phyloP scores from a whole-genome alignment of 352 stramenopile species.

The Phytophthora megakarya region DNA sequence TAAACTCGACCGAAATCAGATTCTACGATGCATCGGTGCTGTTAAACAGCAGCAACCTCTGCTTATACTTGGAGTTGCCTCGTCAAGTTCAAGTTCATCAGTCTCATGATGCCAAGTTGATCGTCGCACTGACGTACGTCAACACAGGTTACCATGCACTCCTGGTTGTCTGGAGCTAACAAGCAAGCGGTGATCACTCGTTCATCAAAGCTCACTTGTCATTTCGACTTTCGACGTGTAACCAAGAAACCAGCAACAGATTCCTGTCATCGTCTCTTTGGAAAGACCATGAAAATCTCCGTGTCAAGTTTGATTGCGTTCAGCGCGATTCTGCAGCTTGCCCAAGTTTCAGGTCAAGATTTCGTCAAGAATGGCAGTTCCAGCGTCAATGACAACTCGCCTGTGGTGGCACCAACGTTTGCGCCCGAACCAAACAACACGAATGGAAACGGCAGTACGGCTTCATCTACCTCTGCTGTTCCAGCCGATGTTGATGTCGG shows the following conservation, averaged over 20 bases:
- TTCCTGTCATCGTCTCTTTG: neutral
- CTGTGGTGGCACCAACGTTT: conserved; percentile 22
- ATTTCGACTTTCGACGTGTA: conserved; percentile 29
- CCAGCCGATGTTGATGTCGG: conserved; percentile 9
- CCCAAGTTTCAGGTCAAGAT: conserved; percentile 19
- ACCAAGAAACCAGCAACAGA: conserved; percentile 16
- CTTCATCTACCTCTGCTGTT: conserved; percentile 7
- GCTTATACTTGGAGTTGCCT: neutral
- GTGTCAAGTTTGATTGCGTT: conserved; percentile 26
- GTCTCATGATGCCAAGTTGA: neutral
- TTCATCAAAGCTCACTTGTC: conserved; percentile 34
- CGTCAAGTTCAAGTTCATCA: neutral
- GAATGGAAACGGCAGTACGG: conserved; percentile 1
- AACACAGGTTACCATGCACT: conserved; percentile 12
- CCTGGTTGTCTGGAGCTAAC: neutral
- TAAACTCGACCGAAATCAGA: conserved; percentile 11
- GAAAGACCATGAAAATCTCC: conserved; percentile 37
- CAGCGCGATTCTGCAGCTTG: conserved; percentile 23
- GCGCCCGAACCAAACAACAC: conserved; percentile 8
- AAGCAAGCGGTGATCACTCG: neutral
- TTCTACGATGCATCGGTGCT: neutral
- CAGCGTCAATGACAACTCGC: conserved; percentile 18
- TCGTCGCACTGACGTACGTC: conserved; percentile 15
- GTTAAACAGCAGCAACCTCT: neutral
- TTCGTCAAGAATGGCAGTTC: conserved; percentile 15